Evolutionary conservation across 257 asterid species (phyloP).

Genomic region (Echium plantagineum): DNA sequence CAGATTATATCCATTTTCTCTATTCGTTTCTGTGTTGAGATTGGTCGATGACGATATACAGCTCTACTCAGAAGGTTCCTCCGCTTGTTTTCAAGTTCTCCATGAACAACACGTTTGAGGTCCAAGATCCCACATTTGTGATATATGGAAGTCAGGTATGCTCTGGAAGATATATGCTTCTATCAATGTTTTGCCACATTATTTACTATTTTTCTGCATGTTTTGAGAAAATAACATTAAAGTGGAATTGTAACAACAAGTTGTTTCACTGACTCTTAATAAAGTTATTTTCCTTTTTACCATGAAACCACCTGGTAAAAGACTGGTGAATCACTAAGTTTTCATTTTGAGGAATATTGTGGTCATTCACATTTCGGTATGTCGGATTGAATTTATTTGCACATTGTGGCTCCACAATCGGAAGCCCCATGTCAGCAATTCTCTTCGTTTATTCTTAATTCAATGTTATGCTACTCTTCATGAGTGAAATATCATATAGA

Average conservation of each 20-base stretch:
- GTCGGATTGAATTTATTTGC: too few species aligned
- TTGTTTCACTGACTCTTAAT: too few species aligned
- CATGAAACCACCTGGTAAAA: too few species aligned
- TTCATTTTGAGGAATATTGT: too few species aligned
- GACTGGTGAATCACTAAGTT: too few species aligned
- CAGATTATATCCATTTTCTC: constrained; percentile 7
- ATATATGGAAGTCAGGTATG: constrained; percentile 66
- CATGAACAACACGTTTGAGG: constrained; percentile 47
- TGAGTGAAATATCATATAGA: neutral
- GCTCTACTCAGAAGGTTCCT: constrained; percentile 46
- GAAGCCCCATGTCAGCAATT: too few species aligned
- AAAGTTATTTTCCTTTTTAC: too few species aligned
- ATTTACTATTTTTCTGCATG: neutral
- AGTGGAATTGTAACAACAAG: neutral
- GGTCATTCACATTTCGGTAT: too few species aligned
- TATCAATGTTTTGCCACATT: too few species aligned
- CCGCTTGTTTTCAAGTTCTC: constrained; percentile 60
- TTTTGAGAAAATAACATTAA: neutral
- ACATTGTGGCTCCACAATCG: neutral
- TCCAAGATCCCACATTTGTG: constrained; percentile 51
- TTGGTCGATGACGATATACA: constrained; percentile 26
- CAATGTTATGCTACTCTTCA: neutral
- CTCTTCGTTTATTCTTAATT: too few species aligned
- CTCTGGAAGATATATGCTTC: neutral
- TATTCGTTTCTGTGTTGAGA: constrained; percentile 6